Base-by-base conservation (phyloP, 148 eudicot genomes). In the Cornus florida region DNA sequence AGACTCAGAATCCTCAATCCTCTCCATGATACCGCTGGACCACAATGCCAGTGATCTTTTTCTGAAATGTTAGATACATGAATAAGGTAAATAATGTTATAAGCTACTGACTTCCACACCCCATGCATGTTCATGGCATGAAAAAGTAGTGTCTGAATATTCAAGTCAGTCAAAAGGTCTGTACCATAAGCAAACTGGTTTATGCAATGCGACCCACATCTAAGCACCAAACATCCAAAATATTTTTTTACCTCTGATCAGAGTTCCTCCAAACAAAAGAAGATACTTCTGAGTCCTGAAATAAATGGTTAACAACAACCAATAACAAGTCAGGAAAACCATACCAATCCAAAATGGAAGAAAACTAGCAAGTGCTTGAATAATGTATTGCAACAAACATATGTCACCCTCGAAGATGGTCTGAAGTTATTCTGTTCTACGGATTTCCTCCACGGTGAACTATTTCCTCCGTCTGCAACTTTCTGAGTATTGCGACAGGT, bases 221-320 rank as follows among this genome's bases (percentile, higher is more conserved):
- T 32, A 20, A 75, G 20, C 39, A 78, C 9, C 31, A 64, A 35
- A 75, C 35, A 28, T 71, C 67, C 11, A 43, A 75, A 67, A 14
- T 60, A 31, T 46, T 70, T 57, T 64, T 46, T 77, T 66, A 75
- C 83, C 75, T 81, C 13, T 70, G 70, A 76, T 75, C 20, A 31
- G 33, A 28, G 72, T 73, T 81, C 53, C 79, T 64, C 69, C 71
- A 66, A 75, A 62, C 75, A 62, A 70, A 23, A 75, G 79, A 59
- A 39, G 78, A 75, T 59, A 70, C 75, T 43, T 81, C 48, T 65
- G 0, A 28, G 65, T 43, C 79, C 79, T 76, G 57, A 75, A 72
- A 70, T 62, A 50, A 75, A 28, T 10, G 22, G 48, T 67, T 16
- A 46, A 3, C 28, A 46, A 46, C 59, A 72, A 48, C 35, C 32